Base-by-base conservation (phyloP, 345 rosid genomes). In the Rhodomyrtus tomentosa region DNA sequence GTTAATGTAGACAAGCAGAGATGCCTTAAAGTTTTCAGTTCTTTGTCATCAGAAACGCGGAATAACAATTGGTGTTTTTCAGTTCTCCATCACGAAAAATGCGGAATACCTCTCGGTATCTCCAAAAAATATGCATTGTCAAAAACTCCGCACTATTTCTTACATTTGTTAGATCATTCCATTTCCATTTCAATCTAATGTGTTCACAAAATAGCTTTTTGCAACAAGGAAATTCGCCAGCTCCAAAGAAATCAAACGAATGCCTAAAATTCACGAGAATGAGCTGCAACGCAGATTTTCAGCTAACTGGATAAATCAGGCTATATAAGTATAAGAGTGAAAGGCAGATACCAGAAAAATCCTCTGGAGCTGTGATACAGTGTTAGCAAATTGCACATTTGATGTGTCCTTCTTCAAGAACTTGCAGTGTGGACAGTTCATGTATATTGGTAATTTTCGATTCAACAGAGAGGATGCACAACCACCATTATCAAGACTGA, bases 311-410 rank as follows among this genome's bases (percentile, higher is more conserved):
- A 2, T 81, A 54, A 73, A 62, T 48, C 62, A 36, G 27, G 55
- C 22, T 5, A 50, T 32, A 82, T 55, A 86, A 83, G 24, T 50
- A 84, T 38, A 83, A 68, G 29, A 85, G 79, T 10, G 50, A 80
- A 76, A 49, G 59, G 36, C 62, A 81, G n/a, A 29, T 92, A 95
- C 98, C 98, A 94, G 83, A 90, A 94, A 92, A 80, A 95, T 93
- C 89, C 98, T 91, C 82, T 92, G 96, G 80, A 95, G 92, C 91
- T 95, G 98, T 7, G 98, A 95, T 84, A 94, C 84, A 11, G 90
- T 89, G 87, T 93, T 88, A 2, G 98, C 95, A 91, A 92, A 95
- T 87, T 92, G 92, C 50, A 86, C 82, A 83, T 90, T 87, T 32
- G 88, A 88, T 32, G 84, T 86, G 84, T 91, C 94, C 81, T 90